These are phyloP conservation scores for Escallonia herrerae DNA, from an alignment of 129 eudicot genomes.

Conservation along the genomic window DNA sequence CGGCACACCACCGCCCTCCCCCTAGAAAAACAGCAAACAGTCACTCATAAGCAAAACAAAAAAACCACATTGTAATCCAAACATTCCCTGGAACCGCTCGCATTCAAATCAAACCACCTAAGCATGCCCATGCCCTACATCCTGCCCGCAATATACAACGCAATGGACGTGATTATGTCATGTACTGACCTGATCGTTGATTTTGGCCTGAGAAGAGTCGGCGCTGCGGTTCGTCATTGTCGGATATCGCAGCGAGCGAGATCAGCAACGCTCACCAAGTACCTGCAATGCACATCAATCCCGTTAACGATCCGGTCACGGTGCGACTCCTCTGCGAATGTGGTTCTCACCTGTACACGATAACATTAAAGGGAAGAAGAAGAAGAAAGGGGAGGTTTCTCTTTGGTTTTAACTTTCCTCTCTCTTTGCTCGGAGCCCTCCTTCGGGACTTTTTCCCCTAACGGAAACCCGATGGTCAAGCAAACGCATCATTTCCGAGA, in stretches of 20 bases:
- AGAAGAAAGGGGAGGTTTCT: not conserved
- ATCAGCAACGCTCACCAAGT: not conserved
- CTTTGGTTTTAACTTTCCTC: constrained; percentile 1
- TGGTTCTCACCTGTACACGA: too few relatives aligned
- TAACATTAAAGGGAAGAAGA: not conserved
- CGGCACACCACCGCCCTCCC: constrained; percentile 29
- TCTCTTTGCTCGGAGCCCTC: not conserved
- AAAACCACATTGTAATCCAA: not conserved
- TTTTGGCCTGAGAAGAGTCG: constrained; percentile 16
- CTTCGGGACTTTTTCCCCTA: not conserved
- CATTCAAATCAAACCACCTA: too few relatives aligned
- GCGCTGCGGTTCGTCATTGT: constrained; percentile 5
- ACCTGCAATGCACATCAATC: not conserved
- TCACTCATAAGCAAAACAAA: not conserved
- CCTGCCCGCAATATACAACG: too few relatives aligned
- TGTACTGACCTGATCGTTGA: not conserved
- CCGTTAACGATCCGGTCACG: too few relatives aligned
- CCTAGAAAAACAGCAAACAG: constrained; percentile 20
- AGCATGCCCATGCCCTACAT: too few relatives aligned
- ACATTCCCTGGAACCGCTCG: not conserved
- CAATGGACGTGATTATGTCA: not conserved
- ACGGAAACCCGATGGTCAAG: constrained; percentile 23
- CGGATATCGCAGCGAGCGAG: not conserved
- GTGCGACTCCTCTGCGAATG: too few relatives aligned
- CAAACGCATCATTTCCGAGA: not conserved